Conservation (phyloP, 1,284 basidiomycete genomes). For the Cryptococcus amylolentus region DNA sequence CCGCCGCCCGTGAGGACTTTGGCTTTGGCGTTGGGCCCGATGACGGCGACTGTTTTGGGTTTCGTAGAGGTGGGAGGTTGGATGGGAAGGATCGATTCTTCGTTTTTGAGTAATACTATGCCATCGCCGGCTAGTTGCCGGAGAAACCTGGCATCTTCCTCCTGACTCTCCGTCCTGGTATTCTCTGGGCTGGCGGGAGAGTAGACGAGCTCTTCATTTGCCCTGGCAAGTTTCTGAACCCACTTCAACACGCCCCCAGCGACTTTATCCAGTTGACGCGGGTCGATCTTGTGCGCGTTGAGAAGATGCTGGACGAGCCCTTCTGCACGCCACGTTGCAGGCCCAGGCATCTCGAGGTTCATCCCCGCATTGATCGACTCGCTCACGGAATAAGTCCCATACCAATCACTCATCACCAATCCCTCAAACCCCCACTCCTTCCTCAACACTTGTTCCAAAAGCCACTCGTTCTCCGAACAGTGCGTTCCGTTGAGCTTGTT, state of each 20-base stretch:
- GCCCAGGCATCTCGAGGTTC: constrained; percentile 59
- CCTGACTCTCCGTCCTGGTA: constrained; percentile 20
- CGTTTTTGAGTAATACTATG: constrained; percentile 65
- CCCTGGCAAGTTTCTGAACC: constrained; percentile 25
- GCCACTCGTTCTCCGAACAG: constrained; percentile 64
- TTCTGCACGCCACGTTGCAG: constrained; percentile 23
- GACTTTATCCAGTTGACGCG: constrained; percentile 20
- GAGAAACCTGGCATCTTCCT: constrained; percentile 24
- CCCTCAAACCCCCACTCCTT: constrained; percentile 68
- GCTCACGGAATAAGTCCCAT: constrained; percentile 64
- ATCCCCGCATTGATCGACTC: constrained; percentile 65
- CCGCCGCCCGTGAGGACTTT: constrained; percentile 58
- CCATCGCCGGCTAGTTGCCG: constrained; percentile 50
- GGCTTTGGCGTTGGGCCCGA: constrained; percentile 60
- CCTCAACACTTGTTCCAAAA: constrained; percentile 41
- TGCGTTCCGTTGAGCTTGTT: constrained; percentile 65
- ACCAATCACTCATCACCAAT: constrained; percentile 57
- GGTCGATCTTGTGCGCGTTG: constrained; percentile 56
- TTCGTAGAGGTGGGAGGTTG: constrained; percentile 7
- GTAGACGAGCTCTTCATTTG: constrained; percentile 31
- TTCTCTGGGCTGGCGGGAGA: constrained; percentile 15
- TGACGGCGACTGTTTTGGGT: constrained; percentile 55
- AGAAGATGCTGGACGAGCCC: constrained; percentile 58
- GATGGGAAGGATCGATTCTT: constrained; percentile 25
- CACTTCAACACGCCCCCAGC: constrained; percentile 43